phyloP scores from a whole-genome alignment of 257 asterid species.

The Rhazya stricta region DNA sequence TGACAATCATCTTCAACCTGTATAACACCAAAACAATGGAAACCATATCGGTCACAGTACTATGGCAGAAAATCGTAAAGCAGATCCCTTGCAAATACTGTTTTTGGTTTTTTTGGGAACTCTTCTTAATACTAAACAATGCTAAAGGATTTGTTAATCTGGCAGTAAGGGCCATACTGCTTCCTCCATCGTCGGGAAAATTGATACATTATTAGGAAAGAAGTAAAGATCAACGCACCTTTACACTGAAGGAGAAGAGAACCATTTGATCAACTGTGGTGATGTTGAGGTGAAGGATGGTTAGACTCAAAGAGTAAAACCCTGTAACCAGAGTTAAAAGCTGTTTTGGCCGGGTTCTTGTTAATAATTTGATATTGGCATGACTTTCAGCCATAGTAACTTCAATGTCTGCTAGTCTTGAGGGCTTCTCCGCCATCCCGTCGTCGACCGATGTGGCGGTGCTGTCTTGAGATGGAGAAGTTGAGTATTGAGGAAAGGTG shows the following conservation, averaged over 20 bases:
- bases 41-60: background rate
- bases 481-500: conserved; percentile 33
- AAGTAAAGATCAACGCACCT: conserved; percentile 32
- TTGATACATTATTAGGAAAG: background rate
- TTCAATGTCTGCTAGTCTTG: conserved; percentile 50
- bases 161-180: too few species aligned
- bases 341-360: conserved; percentile 43
- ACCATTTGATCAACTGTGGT: conserved; percentile 47
- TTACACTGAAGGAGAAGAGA: conserved; percentile 61
- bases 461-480: conserved; percentile 6
- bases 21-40: background rate
- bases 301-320: conserved; percentile 47
- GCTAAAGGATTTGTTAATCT: too few species aligned
- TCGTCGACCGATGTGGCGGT: conserved; percentile 3
- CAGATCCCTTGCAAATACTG: background rate
- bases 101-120: background rate
- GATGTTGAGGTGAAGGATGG: conserved; percentile 53
- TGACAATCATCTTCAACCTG: conserved; percentile 69
- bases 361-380: conserved; percentile 47
- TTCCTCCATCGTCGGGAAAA: too few species aligned
- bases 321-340: conserved; percentile 45
- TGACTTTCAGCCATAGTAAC: conserved; percentile 60
- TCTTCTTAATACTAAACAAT: too few species aligned
- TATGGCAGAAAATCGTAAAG: background rate
- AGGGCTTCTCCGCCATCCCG: conserved; percentile 21